phyloP scores from a whole-genome alignment of 2,329 filamentous ascomycete species.

The Claviceps sp. region DNA sequence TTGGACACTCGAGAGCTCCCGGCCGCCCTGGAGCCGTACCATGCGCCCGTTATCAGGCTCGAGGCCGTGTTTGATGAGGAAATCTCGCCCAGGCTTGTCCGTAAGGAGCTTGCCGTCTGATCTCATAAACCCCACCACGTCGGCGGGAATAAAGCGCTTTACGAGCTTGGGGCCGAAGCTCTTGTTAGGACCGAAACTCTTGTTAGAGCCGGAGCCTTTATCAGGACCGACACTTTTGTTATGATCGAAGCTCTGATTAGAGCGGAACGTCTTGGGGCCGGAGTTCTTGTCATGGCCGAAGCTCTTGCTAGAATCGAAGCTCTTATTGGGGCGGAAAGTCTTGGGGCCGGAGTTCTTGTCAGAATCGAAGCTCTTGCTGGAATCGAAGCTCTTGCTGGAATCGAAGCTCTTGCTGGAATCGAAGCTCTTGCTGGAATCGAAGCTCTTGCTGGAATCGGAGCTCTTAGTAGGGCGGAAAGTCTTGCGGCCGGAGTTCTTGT shows the following conservation, averaged over 20 bases:
- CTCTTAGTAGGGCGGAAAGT: not conserved
- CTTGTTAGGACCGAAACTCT: not conserved
- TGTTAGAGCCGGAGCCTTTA: not conserved
- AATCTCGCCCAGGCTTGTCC: constrained; percentile 15
- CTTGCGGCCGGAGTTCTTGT: no score
- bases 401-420: not conserved
- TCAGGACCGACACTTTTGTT: not conserved
- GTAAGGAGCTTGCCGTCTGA: constrained; percentile 15
- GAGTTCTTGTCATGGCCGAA: not conserved
- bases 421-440: not conserved
- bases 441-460: no score
- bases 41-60: constrained; percentile 13
- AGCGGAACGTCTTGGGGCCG: not conserved
- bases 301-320: not conserved
- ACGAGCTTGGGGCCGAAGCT: constrained; percentile 1
- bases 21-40: constrained; percentile 4
- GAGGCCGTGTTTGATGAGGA: constrained; percentile 13
- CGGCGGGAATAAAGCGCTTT: constrained; percentile 11
- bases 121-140: constrained; percentile 10
- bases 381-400: no score
- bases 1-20: constrained; percentile 6
- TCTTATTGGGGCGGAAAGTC: not conserved
- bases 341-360: not conserved
- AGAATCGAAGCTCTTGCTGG: not conserved
- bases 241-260: not conserved